Conservation (phyloP, 257 asterid species). For the Capsicum baccatum region DNA sequence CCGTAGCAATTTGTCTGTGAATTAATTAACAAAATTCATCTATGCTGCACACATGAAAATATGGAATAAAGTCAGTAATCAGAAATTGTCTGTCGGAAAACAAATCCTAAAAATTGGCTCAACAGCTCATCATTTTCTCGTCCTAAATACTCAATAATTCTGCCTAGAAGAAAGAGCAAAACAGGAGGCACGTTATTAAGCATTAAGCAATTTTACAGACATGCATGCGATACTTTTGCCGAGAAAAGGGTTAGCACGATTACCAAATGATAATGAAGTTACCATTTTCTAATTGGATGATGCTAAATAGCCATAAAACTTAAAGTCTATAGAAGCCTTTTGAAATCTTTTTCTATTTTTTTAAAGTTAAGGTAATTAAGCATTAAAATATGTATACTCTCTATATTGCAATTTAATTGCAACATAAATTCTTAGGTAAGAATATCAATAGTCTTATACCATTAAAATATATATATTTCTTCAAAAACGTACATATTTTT, state of each 20-base stretch:
- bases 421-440: too few relatives aligned
- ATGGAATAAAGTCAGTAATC: conserved; percentile 31
- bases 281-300: background rate
- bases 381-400: too few relatives aligned
- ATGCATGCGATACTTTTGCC: conserved; percentile 14
- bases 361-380: too few relatives aligned
- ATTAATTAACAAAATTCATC: background rate
- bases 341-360: too few relatives aligned
- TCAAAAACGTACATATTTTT: too few relatives aligned
- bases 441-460: too few relatives aligned
- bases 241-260: background rate
- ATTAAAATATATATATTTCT: too few relatives aligned
- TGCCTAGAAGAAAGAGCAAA: background rate
- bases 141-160: too few relatives aligned
- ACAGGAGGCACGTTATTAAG: conserved; percentile 1
- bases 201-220: conserved; percentile 17
- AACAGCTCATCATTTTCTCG: background rate
- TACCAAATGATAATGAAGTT: background rate
- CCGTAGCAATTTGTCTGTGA: background rate
- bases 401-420: too few relatives aligned
- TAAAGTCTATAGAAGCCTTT: too few relatives aligned
- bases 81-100: conserved; percentile 34
- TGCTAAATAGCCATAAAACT: too few relatives aligned
- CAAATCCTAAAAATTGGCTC: background rate
- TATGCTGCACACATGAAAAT: conserved; percentile 32